phyloP scores from a whole-genome alignment of 2,329 filamentous ascomycete genomes.

The Diaporthe amygdali region DNA sequence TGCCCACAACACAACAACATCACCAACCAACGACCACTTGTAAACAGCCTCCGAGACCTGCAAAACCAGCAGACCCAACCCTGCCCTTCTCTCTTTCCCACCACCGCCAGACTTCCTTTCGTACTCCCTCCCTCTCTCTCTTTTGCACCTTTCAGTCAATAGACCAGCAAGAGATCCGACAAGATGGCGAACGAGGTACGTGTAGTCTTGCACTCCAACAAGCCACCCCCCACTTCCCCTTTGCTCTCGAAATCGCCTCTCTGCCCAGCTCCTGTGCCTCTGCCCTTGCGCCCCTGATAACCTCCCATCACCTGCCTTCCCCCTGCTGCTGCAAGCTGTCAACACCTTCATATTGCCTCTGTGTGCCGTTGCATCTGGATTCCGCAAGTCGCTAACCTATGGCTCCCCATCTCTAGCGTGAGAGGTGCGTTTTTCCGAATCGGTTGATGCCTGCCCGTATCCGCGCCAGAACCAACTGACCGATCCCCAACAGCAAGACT shows the following conservation, averaged over 20 bases:
- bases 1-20: conserved; percentile 26
- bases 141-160: conserved; percentile 19
- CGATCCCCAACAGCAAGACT: conserved; percentile 77
- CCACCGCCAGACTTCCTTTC: conserved; percentile 6
- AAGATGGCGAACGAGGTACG: conserved; percentile 39
- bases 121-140: conserved; percentile 20
- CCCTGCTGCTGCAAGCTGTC: neutral
- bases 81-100: conserved; percentile 15
- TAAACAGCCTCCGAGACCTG: conserved; percentile 22
- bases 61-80: conserved; percentile 15
- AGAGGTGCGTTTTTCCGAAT: conserved; percentile 34
- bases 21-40: conserved; percentile 20
- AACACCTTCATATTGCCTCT: neutral
- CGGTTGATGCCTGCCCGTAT: conserved; percentile 10
- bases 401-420: conserved; percentile 30
- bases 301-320: neutral
- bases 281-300: neutral
- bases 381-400: conserved; percentile 30
- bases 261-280: neutral
- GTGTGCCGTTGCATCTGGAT: neutral
- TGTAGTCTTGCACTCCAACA: conserved; percentile 18
- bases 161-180: conserved; percentile 25
- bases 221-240: conserved; percentile 20
- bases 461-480: conserved; percentile 40
- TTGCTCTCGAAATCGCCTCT: neutral